Evolutionary conservation across 768 basidiomycete species (phyloP), one percentile per base, ranked within the genome.

Genomic region (Thelephora ganbajun): DNA sequence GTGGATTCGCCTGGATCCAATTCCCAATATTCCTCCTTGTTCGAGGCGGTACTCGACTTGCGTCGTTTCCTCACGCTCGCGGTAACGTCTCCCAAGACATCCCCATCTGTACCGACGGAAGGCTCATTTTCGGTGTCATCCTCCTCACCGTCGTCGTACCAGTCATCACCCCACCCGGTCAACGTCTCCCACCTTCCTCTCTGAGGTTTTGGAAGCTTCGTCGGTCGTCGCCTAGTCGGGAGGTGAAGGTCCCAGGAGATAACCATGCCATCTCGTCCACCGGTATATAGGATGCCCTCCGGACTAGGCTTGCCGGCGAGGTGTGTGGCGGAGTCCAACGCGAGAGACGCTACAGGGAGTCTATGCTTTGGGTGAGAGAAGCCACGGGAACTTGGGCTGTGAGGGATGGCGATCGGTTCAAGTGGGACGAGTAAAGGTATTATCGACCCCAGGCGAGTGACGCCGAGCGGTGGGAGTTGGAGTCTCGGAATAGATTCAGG

Each of bases 281-380:
- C 91, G 2, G 88, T 80, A 60, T 96, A 96, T 2, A 96, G 65
- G 36, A 96, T 92, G 4, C 92, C 92, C 53, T 87, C 79, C 0
- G 92, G 91, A 3, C 71, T 57, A 4, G 62, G 50, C n/a, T 68
- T 69, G 5, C 82, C 82, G n/a, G 72, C 59, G 6, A 96, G 71
- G 43, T 74, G 73, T 2, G 92, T 94, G 0, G 87, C 81, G 0
- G 76, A 72, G 63, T 97, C 92, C 18, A 97, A 67, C 0, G 87
- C 92, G n/a, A 97, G 72, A 0, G 86, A 81, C 0, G 85, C 78
- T 34, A 92, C 79, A 3, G 89, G 89, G 0, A 97, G 74, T 18
- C 90, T 77, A 64, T 97, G 92, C 30, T 81, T 73, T n/a, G 87
- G 84, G 52, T 85, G 77, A 11, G 63, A 63, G 56, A 60, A 46